Evolutionary conservation across 768 basidiomycete genomes (phyloP).

Genomic region (Xanthoconium stramineum): DNA sequence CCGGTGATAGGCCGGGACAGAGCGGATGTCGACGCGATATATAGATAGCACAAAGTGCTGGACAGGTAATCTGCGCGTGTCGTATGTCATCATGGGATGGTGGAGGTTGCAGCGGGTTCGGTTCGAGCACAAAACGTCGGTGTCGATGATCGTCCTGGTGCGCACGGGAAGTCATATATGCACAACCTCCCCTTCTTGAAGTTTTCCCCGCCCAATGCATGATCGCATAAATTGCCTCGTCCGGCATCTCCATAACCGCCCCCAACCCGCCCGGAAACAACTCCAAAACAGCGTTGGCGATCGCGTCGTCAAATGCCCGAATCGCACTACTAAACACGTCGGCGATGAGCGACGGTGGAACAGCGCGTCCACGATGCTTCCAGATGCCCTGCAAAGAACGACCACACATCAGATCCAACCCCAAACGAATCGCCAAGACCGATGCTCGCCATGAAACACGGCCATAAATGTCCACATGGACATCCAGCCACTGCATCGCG

Average conservation of each 20-base stretch:
- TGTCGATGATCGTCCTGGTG: too few relatives aligned
- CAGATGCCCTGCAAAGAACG: too few relatives aligned
- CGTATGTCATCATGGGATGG: too few relatives aligned
- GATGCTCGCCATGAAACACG: constrained; percentile 67
- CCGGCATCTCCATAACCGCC: constrained; percentile 47
- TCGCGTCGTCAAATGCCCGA: constrained; percentile 61
- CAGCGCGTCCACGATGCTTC: constrained; percentile 36
- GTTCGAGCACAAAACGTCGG: too few relatives aligned
- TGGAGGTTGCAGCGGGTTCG: too few relatives aligned
- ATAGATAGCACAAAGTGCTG: too few relatives aligned
- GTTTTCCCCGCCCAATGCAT: constrained; percentile 52
- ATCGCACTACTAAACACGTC: constrained; percentile 57
- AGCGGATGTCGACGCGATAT: too few relatives aligned
- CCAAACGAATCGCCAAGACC: not conserved
- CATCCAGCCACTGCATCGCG: constrained; percentile 52
- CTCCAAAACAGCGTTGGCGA: constrained; percentile 61
- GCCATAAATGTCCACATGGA: constrained; percentile 68
- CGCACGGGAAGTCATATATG: too few relatives aligned
- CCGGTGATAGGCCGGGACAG: too few relatives aligned
- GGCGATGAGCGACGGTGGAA: constrained; percentile 50
- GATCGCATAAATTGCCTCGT: constrained; percentile 58
- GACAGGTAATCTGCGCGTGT: too few relatives aligned
- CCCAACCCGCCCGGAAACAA: constrained; percentile 57
- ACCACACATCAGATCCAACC: too few relatives aligned
- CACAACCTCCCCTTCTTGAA: constrained; percentile 61